Evolutionary conservation across 108 stramenopile species (phyloP), one percentile per base, ranked within the genome.

Genomic region (Discostella stelligeroides): DNA sequence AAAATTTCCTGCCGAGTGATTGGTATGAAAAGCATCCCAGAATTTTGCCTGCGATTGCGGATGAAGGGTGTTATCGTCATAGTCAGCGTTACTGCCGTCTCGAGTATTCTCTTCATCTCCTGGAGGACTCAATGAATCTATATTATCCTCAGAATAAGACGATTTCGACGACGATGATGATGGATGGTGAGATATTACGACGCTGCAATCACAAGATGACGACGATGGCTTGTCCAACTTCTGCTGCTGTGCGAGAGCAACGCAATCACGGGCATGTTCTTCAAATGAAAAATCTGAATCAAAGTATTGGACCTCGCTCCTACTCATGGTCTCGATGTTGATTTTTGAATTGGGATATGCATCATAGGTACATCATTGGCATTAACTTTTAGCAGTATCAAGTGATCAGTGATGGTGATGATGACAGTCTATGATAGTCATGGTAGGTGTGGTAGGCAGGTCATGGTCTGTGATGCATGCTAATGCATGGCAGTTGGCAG

Each of bases 11-110:
- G 60, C 24, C 43, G 58, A 47, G 23, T 75, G 74, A 14, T 28
- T 23, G 14, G 74, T 29, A 46, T 75, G 74, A 28, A 75, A 75
- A 6, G 38, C 74, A 70, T 70, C 68, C 74, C 74, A 75, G 34
- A 30, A 60, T 25, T 43, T 25, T 30, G 68, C 24, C 40, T 75
- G 74, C 23, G 61, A 50, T 18, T 24, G 46, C 17, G 74, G 74
- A 9, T 30, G 34, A 12, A 27, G 8, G n/a, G 0, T 20, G 63
- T 34, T 28, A 23, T 47, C 28, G 17, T 28, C 46, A 23, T 47
- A 25, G 17, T 63, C 18, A 18, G 40, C 39, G 14, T 43, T 14
- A 11, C 10, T 17, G 41, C 40, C 23, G 61, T 20, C n/a, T n/a
- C n/a, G n/a, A n/a, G n/a, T n/a, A n/a, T n/a, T n/a, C n/a, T n/a